Evolutionary conservation across 2,329 filamentous ascomycete species (phyloP), one percentile per base, ranked within the genome.

Genomic region (Colletotrichum sp.): DNA sequence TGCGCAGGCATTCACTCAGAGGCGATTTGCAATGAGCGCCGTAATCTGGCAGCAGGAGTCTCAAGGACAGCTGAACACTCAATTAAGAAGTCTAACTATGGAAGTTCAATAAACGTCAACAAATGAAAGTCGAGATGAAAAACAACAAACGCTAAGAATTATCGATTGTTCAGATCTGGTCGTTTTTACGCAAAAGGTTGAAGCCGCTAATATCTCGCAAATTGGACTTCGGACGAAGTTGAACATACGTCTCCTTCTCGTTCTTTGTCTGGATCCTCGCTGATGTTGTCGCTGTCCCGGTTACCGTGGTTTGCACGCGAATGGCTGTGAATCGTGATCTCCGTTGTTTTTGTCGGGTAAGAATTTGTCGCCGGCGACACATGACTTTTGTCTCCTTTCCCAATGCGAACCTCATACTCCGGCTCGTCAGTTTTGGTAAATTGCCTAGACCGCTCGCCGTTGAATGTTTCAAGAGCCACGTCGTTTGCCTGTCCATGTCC

Each of bases 181-280:
- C 13, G 1, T 56, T 28, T 8, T 27, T 5, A 27, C 22, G 4
- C 25, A 16, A 16, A 10, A 28, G 0, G 16, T 28, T 28, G 2
- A 22, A 25, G 16, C 15, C 16, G 18, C 58, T 61, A 61, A 3
- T 61, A 83, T 16, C 28, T 61, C 58, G 58, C 58, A 30, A 61
- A 61, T 18, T 61, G 58, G 18, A 61, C 28, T 22, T 61, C 58
- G 3, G 28, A 61, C 6, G 58, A 61, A 18, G 28, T 61, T 30
- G 58, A 61, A 16, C 58, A 61, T 12, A 58, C 66, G 8, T 58
- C 56, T 55, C 58, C 58, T 61, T 61, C 58, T 61, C 58, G 27
- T 28, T 61, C 58, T 22, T 61, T 61, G 58, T 61, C 58, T 13
- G 16, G 58, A 10, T 30, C 16, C 15, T 58, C 22, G 30, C 55